Conservation (phyloP, 2,329 filamentous ascomycete species). For the Fusarium multiceps region DNA sequence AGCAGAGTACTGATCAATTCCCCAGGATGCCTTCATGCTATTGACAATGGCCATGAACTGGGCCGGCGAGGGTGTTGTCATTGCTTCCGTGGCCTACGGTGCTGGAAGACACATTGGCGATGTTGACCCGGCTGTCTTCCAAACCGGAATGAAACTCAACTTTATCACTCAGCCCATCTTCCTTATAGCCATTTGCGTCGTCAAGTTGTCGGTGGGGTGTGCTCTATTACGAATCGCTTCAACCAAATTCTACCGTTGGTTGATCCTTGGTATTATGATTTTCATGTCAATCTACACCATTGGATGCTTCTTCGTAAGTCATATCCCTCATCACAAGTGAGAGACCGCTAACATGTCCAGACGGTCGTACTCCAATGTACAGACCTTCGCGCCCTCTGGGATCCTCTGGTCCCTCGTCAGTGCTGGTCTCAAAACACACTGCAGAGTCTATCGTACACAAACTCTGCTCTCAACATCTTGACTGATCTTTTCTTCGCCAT, state of each 20-base stretch:
- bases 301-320: constrained; percentile 52
- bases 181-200: constrained; percentile 54
- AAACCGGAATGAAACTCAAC: constrained; percentile 55
- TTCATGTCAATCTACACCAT: constrained; percentile 51
- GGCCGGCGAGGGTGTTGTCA: constrained; percentile 53
- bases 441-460: constrained; percentile 57
- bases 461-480: constrained; percentile 51
- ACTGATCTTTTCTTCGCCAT: constrained; percentile 55
- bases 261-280: constrained; percentile 53
- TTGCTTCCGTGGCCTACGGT: constrained; percentile 55
- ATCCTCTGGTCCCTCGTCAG: constrained; percentile 50
- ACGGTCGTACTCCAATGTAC: constrained; percentile 62
- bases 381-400: constrained; percentile 59
- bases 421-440: constrained; percentile 57
- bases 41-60: constrained; percentile 49
- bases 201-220: constrained; percentile 57
- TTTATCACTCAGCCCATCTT: constrained; percentile 59
- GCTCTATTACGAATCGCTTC: constrained; percentile 56
- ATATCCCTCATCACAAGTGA: fast-evolving
- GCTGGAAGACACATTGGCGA: constrained; percentile 60
- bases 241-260: constrained; percentile 49
- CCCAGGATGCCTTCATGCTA: constrained; percentile 49
- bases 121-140: constrained; percentile 50
- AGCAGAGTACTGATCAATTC: background rate
- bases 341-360: background rate